These are phyloP conservation scores for Pseudogymnoascus sp. DNA, from an alignment of 2,329 filamentous ascomycete species.

Conservation along the genomic window DNA sequence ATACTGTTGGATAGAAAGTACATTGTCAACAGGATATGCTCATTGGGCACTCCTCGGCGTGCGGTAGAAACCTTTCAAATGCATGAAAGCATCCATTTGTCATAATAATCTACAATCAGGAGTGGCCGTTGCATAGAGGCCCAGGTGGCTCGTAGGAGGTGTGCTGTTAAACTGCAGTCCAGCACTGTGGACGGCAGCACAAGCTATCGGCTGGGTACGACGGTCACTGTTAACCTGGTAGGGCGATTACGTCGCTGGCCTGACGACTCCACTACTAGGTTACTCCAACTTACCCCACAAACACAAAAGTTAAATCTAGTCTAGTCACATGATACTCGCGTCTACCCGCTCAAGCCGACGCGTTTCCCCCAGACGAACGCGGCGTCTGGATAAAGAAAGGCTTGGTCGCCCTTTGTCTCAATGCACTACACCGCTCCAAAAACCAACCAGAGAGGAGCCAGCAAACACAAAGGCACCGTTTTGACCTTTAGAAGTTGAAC, in stretches of 20 bases:
- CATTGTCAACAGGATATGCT: constrained; percentile 6
- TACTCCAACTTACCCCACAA: constrained; percentile 7
- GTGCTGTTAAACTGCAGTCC: neutral
- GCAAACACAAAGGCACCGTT: neutral
- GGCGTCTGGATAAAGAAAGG: neutral
- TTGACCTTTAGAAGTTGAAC: neutral
- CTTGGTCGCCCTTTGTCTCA: neutral
- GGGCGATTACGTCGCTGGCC: neutral
- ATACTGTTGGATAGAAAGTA: neutral
- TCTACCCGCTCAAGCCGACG: neutral
- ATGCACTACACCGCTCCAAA: neutral
- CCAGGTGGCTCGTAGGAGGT: neutral
- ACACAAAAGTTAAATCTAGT: neutral
- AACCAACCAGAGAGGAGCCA: neutral
- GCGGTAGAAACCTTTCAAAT: neutral
- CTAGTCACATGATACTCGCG: neutral
- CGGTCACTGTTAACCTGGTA: neutral
- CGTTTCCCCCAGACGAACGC: neutral
- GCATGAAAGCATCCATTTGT: neutral
- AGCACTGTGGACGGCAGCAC: neutral
- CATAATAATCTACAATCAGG: neutral
- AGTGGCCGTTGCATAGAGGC: neutral
- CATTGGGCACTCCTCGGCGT: neutral
- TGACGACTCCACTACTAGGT: neutral
- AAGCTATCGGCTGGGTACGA: neutral